These are phyloP conservation scores for Fusarium decemcellulare DNA, from an alignment of 2,329 filamentous ascomycete species.

Conservation along the genomic window DNA sequence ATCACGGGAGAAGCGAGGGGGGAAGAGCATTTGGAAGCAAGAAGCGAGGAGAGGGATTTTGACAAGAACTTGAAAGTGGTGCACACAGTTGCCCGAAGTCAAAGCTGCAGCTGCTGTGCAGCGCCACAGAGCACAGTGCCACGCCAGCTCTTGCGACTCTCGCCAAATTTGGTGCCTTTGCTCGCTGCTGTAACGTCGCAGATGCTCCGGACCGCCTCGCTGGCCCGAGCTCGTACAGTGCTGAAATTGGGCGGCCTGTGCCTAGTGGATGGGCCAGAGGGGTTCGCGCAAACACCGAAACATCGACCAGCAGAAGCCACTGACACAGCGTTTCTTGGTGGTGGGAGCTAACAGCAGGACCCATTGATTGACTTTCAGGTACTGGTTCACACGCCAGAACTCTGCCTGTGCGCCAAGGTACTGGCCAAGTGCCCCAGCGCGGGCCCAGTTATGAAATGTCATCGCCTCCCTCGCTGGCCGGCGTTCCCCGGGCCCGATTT, in stretches of 20 bases:
- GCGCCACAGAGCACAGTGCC: slow-evolving; percentile 30
- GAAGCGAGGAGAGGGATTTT: slow-evolving; percentile 9
- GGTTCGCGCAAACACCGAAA: not conserved
- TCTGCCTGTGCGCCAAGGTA: slow-evolving; percentile 7
- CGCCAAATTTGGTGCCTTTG: not conserved
- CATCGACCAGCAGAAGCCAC: slow-evolving; percentile 1
- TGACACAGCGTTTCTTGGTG: not conserved
- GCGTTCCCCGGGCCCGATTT: slow-evolving; percentile 17
- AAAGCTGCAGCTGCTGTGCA: not conserved
- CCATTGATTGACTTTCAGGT: slow-evolving; percentile 16
- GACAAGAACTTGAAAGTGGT: not conserved
- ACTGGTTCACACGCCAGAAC: slow-evolving; percentile 8
- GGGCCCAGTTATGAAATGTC: slow-evolving; percentile 25
- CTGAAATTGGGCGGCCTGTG: not conserved
- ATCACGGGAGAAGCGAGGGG: too few species aligned
- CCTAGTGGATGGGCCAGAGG: not conserved
- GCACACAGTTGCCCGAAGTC: too few species aligned
- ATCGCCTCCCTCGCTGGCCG: not conserved
- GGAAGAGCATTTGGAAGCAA: not conserved
- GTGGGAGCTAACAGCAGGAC: slow-evolving; percentile 24
- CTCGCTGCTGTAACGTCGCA: slow-evolving; percentile 5
- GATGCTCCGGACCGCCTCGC: slow-evolving; percentile 8
- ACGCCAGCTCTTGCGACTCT: slow-evolving; percentile 7
- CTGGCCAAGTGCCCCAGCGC: slow-evolving; percentile 16
- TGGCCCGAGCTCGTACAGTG: slow-evolving; percentile 29